Base-by-base conservation (phyloP, 352 stramenopile species). In the Globisporangium barbulae region DNA sequence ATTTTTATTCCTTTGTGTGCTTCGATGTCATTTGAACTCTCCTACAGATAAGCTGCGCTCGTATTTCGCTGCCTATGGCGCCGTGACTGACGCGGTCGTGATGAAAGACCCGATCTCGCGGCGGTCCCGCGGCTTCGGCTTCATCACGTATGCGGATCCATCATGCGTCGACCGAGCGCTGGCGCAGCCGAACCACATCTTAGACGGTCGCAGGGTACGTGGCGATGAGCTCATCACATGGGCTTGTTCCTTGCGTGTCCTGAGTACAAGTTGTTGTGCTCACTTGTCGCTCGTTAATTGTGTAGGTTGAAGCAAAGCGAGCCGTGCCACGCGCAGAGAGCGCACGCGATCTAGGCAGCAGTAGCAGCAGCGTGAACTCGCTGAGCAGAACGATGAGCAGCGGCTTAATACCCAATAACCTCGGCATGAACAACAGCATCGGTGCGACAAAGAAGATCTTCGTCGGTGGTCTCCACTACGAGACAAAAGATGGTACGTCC, bases 61-160 rank as follows among this genome's bases (percentile, higher is more conserved):
- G 62, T 96, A 97, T 74, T 97, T 97, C 67, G 84, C 85, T 56
- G 81, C 87, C 33, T 97, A 95, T 58, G 91, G 91, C 31, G 70
- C 80, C 0, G 91, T 97, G 50, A 97, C 89, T 5, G 91, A 97
- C 73, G 91, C 91, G 5, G 90, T 97, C 44, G 91, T 97, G 68
- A 97, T 97, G 90, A 97, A 97, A 69, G 91, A 97, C 59, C 86
- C 88, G 60, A 96, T 97, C 59, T 97, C 91, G 42, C 81, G 89
- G 59, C 83, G 91, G 53, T 97, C 90, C 42, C 78, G 91, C 54
- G 91, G 91, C 48, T 97, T 97, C 68, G 91, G 91, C n/a, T 97
- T 97, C 73, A 97, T 97, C 79, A 97, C 91, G 58, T 97, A 97
- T 72, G 89, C 85, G 42, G 90, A 97, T 59, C 81, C 89, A 4